Evolutionary conservation across 495 filamentous ascomycete genomes (phyloP).

Genomic region (Neurospora sp.): DNA sequence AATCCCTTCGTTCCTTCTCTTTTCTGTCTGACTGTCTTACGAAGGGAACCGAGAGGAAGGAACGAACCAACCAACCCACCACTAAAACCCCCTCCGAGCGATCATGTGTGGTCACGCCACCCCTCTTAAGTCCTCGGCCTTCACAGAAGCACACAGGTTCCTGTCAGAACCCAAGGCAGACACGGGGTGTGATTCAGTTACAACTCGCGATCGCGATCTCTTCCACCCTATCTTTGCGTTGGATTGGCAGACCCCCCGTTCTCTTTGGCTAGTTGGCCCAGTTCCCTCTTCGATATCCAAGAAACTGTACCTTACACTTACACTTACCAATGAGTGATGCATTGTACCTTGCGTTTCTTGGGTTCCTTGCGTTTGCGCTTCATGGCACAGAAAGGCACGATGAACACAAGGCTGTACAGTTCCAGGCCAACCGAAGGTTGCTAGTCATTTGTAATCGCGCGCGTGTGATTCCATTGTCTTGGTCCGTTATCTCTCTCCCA

Average conservation of each 20-base stretch:
- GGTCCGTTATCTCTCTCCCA: background rate
- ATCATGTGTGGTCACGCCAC: background rate
- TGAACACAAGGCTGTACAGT: background rate
- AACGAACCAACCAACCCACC: background rate
- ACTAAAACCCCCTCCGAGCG: background rate
- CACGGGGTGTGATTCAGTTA: background rate
- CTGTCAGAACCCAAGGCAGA: background rate
- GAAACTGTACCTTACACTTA: background rate
- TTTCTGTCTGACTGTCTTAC: background rate
- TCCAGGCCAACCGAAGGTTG: background rate
- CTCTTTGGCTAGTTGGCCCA: background rate
- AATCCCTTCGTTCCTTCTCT: background rate
- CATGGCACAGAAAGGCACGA: background rate
- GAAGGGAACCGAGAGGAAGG: background rate
- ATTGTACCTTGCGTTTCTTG: background rate
- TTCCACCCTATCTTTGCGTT: background rate
- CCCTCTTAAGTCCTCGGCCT: too few relatives aligned
- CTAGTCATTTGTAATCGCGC: background rate
- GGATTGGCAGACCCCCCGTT: background rate
- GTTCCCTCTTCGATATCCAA: too few relatives aligned
- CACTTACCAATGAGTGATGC: background rate
- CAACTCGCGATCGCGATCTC: background rate
- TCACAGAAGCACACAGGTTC: too few relatives aligned
- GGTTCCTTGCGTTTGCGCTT: background rate
- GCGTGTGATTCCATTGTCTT: background rate